Conservation (phyloP, 257 asterid genomes). For the Vinca minor region DNA sequence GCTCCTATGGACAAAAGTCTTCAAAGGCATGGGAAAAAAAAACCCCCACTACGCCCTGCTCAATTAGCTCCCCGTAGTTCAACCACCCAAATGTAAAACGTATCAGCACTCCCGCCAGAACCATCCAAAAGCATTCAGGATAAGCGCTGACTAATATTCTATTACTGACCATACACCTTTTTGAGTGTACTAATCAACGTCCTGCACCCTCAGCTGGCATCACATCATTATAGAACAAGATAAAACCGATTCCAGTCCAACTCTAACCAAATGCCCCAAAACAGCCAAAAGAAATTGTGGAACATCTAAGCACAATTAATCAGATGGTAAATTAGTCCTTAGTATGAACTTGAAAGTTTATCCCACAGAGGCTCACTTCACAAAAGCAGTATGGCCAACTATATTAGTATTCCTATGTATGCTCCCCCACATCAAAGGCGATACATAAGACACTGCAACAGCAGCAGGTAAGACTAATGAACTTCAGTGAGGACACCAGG, state of each 20-base stretch:
- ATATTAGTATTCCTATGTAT: conserved; percentile 20
- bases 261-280: conserved; percentile 21
- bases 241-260: conserved; percentile 9
- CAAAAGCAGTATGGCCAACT: conserved; percentile 21
- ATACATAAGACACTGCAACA: conserved; percentile 30
- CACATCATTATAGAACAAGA: conserved; percentile 23
- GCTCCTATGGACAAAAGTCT: conserved; percentile 13
- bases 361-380: conserved; percentile 22
- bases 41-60: conserved; percentile 3
- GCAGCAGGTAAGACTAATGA: conserved; percentile 45
- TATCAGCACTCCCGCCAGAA: conserved; percentile 8
- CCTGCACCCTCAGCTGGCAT: conserved; percentile 23
- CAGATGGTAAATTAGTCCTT: conserved; percentile 19
- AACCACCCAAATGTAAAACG: conserved; percentile 4
- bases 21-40: conserved; percentile 7
- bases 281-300: conserved; percentile 13
- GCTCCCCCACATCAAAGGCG: conserved; percentile 35
- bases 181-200: conserved; percentile 17
- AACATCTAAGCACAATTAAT: conserved; percentile 12
- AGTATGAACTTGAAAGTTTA: conserved; percentile 22
- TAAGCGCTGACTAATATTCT: conserved; percentile 16
- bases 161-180: conserved; percentile 20
- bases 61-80: conserved; percentile 10
- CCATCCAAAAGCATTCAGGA: conserved; percentile 20
- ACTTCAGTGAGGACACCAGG: conserved; percentile 39